Conservation (phyloP, 2,329 filamentous ascomycete species). For the Colletotrichum somersetense region DNA sequence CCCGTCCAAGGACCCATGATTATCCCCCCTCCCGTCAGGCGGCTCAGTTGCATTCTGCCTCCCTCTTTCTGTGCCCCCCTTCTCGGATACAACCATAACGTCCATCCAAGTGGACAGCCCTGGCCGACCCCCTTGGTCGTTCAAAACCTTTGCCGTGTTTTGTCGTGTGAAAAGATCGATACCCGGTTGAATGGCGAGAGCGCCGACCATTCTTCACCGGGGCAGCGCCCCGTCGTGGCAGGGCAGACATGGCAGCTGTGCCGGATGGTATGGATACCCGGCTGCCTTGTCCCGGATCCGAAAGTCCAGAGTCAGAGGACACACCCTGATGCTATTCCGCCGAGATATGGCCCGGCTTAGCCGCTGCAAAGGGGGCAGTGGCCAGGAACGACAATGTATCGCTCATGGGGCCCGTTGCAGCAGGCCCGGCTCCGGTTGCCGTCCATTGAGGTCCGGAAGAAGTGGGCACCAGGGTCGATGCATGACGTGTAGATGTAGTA, state of each 20-base stretch:
- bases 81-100: neutral
- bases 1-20: neutral
- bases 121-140: too few species aligned
- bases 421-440: constrained; percentile 72
- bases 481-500: constrained; percentile 83
- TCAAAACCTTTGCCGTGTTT: neutral
- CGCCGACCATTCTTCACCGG: neutral
- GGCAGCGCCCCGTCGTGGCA: neutral
- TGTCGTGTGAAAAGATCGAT: neutral
- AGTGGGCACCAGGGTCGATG: constrained; percentile 76
- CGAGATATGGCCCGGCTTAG: constrained; percentile 40
- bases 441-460: constrained; percentile 77
- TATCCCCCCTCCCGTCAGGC: neutral
- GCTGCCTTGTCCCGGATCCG: neutral
- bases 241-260: too few species aligned
- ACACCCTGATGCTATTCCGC: constrained; percentile 1
- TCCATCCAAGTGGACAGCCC: neutral
- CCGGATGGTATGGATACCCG: neutral
- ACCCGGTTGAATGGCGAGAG: neutral
- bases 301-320: neutral
- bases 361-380: constrained; percentile 64
- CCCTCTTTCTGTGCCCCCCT: neutral
- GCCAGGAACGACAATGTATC: constrained; percentile 78
- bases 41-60: neutral
- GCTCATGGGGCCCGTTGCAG: constrained; percentile 75